Evolutionary conservation across 176 grass and related monocot species (phyloP).

Genomic region (Carex myosuroides): DNA sequence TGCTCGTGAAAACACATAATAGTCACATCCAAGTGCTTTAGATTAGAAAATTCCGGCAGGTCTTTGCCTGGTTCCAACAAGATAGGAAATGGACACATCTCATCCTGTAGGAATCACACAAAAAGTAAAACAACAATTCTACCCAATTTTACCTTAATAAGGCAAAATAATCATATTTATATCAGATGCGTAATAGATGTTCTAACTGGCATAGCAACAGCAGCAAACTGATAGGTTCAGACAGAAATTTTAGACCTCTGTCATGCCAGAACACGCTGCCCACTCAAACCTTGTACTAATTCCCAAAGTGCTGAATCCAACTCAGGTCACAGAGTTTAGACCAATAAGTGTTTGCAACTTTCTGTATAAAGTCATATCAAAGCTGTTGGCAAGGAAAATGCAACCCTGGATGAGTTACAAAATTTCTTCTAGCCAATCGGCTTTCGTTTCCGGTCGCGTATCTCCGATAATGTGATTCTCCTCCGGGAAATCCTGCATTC

Average conservation of each 20-base stretch:
- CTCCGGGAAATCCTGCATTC: no score
- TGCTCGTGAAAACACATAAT: neutral
- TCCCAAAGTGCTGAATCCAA: no score
- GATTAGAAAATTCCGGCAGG: neutral
- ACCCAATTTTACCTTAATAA: neutral
- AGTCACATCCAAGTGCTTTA: neutral
- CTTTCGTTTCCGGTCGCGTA: no score
- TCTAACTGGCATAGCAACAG: neutral
- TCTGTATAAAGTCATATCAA: no score
- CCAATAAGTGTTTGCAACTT: no score
- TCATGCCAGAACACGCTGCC: no score
- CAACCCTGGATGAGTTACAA: no score
- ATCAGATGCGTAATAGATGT: neutral
- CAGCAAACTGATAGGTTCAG: neutral
- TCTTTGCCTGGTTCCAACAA: constrained; percentile 4
- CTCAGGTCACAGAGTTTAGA: no score
- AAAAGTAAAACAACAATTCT: neutral
- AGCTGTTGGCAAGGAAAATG: no score
- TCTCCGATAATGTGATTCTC: no score
- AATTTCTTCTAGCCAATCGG: no score
- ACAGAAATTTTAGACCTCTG: neutral
- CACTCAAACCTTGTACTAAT: no score
- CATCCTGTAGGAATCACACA: neutral
- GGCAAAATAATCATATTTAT: neutral
- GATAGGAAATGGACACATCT: neutral